These are phyloP conservation scores for Brassica nigra DNA, from an alignment of 345 rosid genomes.

Conservation along the genomic window DNA sequence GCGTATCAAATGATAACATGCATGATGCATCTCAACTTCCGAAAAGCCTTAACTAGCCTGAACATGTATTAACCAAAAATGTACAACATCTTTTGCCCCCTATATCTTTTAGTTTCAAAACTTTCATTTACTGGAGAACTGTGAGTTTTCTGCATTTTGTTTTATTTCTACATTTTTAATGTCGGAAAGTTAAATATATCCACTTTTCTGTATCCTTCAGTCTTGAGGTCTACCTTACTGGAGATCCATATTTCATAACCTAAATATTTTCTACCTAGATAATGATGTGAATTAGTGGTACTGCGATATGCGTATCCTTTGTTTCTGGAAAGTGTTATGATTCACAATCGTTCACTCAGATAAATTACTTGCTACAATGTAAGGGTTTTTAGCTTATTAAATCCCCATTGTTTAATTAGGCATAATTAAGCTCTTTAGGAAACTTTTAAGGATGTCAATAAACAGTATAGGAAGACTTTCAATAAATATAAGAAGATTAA, in stretches of 20 bases:
- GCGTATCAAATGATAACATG: conserved; percentile 10
- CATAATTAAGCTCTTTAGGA: background rate
- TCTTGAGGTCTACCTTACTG: background rate
- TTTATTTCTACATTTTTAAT: background rate
- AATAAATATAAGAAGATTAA: background rate
- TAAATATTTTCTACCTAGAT: background rate
- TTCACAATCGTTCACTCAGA: background rate
- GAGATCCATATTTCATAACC: background rate
- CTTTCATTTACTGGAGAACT: background rate
- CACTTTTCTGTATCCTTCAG: background rate
- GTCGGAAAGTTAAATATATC: background rate
- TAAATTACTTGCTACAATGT: background rate
- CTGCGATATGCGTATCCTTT: background rate
- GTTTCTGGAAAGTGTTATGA: background rate
- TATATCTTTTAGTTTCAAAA: background rate
- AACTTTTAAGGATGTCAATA: background rate
- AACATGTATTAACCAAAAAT: background rate
- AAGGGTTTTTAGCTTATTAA: background rate
- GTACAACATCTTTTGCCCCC: background rate
- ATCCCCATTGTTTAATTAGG: background rate
- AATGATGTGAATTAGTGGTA: background rate
- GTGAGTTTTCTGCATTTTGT: background rate
- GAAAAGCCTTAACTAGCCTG: background rate
- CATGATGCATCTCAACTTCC: background rate
- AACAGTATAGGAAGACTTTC: background rate